Evolutionary conservation across 1,139 yeast genomes (phyloP), one percentile per base, ranked within the genome.

Genomic region (Kluyveromyces sp.): DNA sequence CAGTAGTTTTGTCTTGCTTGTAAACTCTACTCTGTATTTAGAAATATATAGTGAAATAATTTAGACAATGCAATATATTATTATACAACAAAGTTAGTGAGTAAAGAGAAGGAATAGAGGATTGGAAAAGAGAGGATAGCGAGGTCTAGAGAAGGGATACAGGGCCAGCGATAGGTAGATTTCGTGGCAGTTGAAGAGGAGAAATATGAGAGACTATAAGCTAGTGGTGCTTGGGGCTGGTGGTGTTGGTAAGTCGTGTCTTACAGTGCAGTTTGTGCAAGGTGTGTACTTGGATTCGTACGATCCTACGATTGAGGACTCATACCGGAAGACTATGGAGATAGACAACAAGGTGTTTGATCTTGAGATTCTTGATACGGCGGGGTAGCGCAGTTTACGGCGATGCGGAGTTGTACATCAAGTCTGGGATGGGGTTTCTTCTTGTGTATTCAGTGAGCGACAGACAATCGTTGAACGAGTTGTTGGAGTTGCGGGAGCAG

Each of bases 201-300:
- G 8, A 33, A 10, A 33, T 4, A 64, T 64, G 68, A 56, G 68
- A 56, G 73, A 69, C 52, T 88, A 85, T 68, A 87, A 90, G 63
- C 72, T 90, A 54, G 96, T 90, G 29, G 97, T 92, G 45, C 85
- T 90, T 43, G 97, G n/a, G 97, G 97, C 96, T 40, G 97, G 97
- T 65, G 97, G 96, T 67, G 97, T 92, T 46, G 98, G 98, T 61
- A 92, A 92, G 65, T 87, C 96, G 26, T 96, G 96, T 31, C 73
- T 90, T 52, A 90, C 97, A 42, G 90, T 90, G 49, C 95, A 90
- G 66, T 77, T 83, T 58, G 89, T 89, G 45, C 96, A 89, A 66
- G 83, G 89, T 49, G 95, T 87, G 56, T 90, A 90, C 66, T 85
- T 90, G 48, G 96, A 89, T 65, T 92, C 95, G 48, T 92, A 92